phyloP scores from a whole-genome alignment of 2,329 filamentous ascomycete genomes.

The Sphaerulina populicola region DNA sequence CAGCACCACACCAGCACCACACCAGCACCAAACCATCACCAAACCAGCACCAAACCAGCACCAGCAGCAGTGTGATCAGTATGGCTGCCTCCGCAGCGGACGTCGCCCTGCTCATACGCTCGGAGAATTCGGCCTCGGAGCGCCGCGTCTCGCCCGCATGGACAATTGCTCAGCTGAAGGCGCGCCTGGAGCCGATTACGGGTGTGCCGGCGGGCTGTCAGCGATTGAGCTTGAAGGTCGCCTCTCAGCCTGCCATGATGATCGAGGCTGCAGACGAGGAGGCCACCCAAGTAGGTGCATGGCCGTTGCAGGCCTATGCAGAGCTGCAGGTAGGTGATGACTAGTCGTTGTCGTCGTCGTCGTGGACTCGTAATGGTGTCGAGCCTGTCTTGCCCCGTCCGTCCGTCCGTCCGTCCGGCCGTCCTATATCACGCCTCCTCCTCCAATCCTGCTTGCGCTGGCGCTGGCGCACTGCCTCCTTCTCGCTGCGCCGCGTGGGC shows the following conservation, averaged over 20 bases:
- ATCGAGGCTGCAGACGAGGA: constrained; percentile 69
- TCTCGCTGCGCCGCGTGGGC: constrained; percentile 4
- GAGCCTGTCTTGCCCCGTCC: constrained; percentile 5
- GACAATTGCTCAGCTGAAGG: constrained; percentile 75
- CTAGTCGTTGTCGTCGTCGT: no score
- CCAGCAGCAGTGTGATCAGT: neutral
- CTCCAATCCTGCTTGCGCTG: constrained; percentile 2
- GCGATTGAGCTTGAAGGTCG: constrained; percentile 61
- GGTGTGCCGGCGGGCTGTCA: constrained; percentile 78
- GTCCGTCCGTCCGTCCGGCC: neutral
- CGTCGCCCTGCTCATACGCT: constrained; percentile 65
- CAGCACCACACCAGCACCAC: no score
- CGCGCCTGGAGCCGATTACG: constrained; percentile 84
- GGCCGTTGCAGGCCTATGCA: constrained; percentile 63
- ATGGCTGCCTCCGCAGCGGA: constrained; percentile 50
- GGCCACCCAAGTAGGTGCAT: constrained; percentile 53
- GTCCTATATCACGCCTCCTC: constrained; percentile 8
- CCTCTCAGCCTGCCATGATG: constrained; percentile 53
- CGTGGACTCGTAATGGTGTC: no score
- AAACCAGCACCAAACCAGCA: no score
- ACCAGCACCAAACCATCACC: no score
- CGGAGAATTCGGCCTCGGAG: constrained; percentile 72
- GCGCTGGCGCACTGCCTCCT: no score
- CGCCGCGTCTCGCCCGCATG: constrained; percentile 87
- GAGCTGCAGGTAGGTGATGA: constrained; percentile 64